Conservation (phyloP, 2,329 filamentous ascomycete species). For the Chalaropsis thielavioides region DNA sequence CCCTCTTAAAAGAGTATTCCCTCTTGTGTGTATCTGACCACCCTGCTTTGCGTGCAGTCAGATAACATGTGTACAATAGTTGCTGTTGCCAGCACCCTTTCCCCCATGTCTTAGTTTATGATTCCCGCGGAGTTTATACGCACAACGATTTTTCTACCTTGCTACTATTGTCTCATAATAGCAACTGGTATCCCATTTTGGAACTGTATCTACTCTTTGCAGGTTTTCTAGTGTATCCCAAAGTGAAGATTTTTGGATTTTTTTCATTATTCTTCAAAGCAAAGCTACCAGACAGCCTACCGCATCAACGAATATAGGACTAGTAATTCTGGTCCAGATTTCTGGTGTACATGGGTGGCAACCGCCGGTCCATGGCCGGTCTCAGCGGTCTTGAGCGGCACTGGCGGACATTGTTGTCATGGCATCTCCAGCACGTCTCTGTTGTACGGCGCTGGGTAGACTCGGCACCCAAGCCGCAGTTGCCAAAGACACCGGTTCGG, state of each 20-base stretch:
- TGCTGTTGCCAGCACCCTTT: neutral
- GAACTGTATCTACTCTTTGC: no score
- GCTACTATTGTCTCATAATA: no score
- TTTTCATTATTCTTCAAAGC: neutral
- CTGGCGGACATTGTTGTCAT: conserved; percentile 13
- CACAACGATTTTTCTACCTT: neutral
- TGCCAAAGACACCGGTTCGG: conserved; percentile 25
- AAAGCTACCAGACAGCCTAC: neutral
- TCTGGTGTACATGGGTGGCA: conserved; percentile 11
- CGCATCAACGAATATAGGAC: neutral
- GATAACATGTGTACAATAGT: conserved; percentile 10
- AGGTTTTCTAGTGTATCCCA: no score
- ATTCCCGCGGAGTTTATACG: conserved; percentile 4
- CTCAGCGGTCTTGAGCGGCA: conserved; percentile 14
- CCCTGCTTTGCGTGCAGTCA: neutral
- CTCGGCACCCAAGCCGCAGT: conserved; percentile 25
- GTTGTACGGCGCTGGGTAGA: conserved; percentile 23
- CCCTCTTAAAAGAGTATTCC: neutral
- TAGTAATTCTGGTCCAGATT: neutral
- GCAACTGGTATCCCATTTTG: no score
- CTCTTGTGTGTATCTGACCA: neutral
- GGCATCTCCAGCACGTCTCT: conserved; percentile 27
- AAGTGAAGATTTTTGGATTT: neutral
- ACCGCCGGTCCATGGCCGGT: conserved; percentile 10
- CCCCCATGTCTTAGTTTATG: conserved; percentile 1